Base-by-base conservation (phyloP, 2,329 filamentous ascomycete genomes). In the Colletotrichum abscissum region DNA sequence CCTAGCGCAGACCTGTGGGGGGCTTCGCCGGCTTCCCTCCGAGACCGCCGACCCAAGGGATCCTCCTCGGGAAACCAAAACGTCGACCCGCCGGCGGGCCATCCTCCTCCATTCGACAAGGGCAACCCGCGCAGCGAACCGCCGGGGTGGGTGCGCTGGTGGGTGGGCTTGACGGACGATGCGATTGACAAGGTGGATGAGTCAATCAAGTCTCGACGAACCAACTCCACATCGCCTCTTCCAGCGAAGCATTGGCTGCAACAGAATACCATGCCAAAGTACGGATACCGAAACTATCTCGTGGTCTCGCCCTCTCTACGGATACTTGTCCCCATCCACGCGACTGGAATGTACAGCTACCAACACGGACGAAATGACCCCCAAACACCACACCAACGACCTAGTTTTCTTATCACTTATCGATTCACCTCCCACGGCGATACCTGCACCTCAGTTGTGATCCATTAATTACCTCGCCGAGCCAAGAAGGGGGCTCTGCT, bases 401-500 rank as follows among this genome's bases (percentile, higher is more conserved):
- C 19, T 49, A 9, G 19, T 19, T 42, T n/a, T 54, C 30, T 24
- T 55, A 19, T 35, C 38, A 33, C 38, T 12, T 59, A 30, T 69
- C 58, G 52, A 52, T 69, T 59, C 69, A 24, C 52, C 52, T 57
- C 35, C 52, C 24, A 7, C 38, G 46, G 52, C 12, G 58, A 33
- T 38, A 56, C 65, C 66, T 69, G 65, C 38, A 69, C 38, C 42
- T n/a, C 42, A 49, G 19, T 49, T 49, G 16, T 49, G 49, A 58
- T 59, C 42, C 26, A 16, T 49, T 57, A 38, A 52, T 68, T 46
- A 24, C 35, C 54, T 55, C 35, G 49, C 58, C 19, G 69, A 52
- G 69, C 65, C 69, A 69, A 72, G 49, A 72, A 54, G 69, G 49
- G 60, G 64, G 65, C 30, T 69, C 55, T 72, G 56, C 69, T 30